Percentiles rank a stretch among this genome's conserved stretches.
phyloP scores from a whole-genome alignment of 225 moss, liverwort and hornwort genomes.

The Lunularia cruciata region DNA sequence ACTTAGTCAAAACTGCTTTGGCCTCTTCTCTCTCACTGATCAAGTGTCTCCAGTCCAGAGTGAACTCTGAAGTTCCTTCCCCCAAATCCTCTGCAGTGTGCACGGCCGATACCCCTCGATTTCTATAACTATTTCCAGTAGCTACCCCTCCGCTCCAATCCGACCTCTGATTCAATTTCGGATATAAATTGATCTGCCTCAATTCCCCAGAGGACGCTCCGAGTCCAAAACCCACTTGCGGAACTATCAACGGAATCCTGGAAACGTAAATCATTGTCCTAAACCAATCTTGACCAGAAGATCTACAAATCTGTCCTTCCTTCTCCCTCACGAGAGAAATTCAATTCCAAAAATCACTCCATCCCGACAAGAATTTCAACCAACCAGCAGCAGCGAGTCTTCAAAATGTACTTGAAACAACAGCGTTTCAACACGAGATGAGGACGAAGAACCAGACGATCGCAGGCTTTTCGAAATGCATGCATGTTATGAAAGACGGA shows the following conservation, averaged over 20 bases:
- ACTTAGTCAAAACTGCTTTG: slow-evolving; percentile 11
- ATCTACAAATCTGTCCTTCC: too few relatives aligned
- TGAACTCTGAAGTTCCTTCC: slow-evolving; percentile 20
- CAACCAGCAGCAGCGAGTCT: too few relatives aligned
- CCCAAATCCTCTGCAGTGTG: slow-evolving; percentile 14
- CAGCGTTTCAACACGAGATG: too few relatives aligned
- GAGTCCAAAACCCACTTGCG: background rate
- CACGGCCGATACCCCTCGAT: background rate
- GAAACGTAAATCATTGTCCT: slow-evolving; percentile 14
- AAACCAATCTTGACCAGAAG: too few relatives aligned
- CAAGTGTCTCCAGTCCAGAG: slow-evolving; percentile 20
- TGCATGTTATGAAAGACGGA: too few relatives aligned
- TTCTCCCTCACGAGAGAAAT: too few relatives aligned
- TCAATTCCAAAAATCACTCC: too few relatives aligned
- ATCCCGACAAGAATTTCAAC: too few relatives aligned
- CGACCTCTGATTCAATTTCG: background rate
- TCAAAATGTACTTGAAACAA: too few relatives aligned
- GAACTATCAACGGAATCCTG: background rate
- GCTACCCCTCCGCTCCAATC: background rate
- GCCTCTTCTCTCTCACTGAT: slow-evolving; percentile 17
- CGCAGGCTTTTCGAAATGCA: too few relatives aligned
- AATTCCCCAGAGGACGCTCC: background rate
- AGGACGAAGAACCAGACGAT: too few relatives aligned
- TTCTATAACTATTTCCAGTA: background rate
- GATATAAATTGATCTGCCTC: background rate